These are phyloP conservation scores for Stephanodiscus minutulus DNA, from an alignment of 108 stramenopile species.

Conservation along the genomic window DNA sequence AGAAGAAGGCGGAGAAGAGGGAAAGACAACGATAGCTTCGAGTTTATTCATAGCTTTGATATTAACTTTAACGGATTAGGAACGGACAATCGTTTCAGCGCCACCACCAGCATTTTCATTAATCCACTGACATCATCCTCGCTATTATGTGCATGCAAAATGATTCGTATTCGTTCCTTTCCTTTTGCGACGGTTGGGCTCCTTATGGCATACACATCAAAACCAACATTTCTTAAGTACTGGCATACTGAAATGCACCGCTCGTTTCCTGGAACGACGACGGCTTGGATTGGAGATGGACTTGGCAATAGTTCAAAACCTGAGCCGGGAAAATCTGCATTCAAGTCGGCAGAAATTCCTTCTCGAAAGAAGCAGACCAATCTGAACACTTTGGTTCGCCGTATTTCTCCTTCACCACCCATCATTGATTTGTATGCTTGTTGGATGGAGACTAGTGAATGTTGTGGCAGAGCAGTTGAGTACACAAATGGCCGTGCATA, in stretches of 20 bases:
- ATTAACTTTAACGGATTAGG: neutral
- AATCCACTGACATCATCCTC: conserved; percentile 64
- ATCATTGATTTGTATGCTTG: conserved; percentile 82
- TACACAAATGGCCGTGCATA: conserved; percentile 96
- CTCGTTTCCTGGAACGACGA: conserved; percentile 88
- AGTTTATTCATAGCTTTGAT: conserved; percentile 11
- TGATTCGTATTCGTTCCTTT: conserved; percentile 89
- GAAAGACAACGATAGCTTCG: conserved; percentile 40
- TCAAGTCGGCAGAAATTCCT: conserved; percentile 28
- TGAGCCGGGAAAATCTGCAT: neutral
- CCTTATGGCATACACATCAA: conserved; percentile 91
- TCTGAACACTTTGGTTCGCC: conserved; percentile 54
- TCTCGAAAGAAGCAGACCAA: conserved; percentile 44
- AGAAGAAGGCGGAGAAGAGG: conserved; percentile 64
- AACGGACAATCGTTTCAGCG: conserved; percentile 15
- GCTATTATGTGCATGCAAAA: conserved; percentile 91
- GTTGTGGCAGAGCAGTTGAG: conserved; percentile 88
- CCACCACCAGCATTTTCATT: conserved; percentile 32
- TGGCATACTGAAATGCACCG: conserved; percentile 67
- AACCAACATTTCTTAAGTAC: conserved; percentile 46
- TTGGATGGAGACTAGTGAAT: conserved; percentile 80
- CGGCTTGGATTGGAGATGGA: conserved; percentile 94
- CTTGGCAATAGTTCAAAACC: conserved; percentile 49
- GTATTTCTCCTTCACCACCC: conserved; percentile 49
- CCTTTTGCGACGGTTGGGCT: conserved; percentile 94